Evolutionary conservation across 2,329 filamentous ascomycete genomes (phyloP).

Genomic region (Neurospora sp.): DNA sequence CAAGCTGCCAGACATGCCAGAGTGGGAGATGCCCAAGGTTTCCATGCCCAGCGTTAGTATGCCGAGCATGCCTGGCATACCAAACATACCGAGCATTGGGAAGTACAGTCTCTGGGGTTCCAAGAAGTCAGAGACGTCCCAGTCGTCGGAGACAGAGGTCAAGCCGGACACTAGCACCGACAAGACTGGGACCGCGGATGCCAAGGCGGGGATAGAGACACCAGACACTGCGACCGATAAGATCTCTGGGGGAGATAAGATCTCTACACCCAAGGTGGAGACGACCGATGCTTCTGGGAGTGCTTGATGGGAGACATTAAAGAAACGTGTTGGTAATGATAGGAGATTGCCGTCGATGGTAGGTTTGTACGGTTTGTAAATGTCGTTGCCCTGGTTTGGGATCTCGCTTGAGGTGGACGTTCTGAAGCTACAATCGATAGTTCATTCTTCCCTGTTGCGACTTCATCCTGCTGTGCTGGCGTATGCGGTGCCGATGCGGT

Average conservation of each 20-base stretch:
- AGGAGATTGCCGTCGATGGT: not conserved
- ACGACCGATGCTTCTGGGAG: not conserved
- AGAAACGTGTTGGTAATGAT: not conserved
- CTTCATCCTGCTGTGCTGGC: not conserved
- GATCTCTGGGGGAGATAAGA: not conserved
- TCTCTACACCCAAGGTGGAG: not conserved
- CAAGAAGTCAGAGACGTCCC: constrained; percentile 13
- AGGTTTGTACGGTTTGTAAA: not conserved
- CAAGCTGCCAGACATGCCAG: constrained; percentile 26
- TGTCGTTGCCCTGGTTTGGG: not conserved
- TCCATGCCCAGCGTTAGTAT: constrained; percentile 18
- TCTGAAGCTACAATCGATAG: not conserved
- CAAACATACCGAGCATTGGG: constrained; percentile 10
- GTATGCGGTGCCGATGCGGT: not conserved
- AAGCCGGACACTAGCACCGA: not conserved
- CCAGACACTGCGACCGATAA: not conserved
- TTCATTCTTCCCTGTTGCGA: not conserved
- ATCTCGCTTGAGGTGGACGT: not conserved
- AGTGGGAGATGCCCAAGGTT: constrained; percentile 13
- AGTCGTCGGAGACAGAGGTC: not conserved
- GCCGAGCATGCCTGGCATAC: constrained; percentile 12
- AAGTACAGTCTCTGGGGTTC: constrained; percentile 20
- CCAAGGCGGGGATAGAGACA: not conserved
- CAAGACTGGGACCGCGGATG: not conserved
- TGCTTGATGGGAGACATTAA: not conserved